A percentile compares a stretch with the other conserved stretches of the same genome.
These are phyloP conservation scores for Veloboletus limbatus DNA, from an alignment of 1,284 basidiomycete species.

Conservation along the genomic window DNA sequence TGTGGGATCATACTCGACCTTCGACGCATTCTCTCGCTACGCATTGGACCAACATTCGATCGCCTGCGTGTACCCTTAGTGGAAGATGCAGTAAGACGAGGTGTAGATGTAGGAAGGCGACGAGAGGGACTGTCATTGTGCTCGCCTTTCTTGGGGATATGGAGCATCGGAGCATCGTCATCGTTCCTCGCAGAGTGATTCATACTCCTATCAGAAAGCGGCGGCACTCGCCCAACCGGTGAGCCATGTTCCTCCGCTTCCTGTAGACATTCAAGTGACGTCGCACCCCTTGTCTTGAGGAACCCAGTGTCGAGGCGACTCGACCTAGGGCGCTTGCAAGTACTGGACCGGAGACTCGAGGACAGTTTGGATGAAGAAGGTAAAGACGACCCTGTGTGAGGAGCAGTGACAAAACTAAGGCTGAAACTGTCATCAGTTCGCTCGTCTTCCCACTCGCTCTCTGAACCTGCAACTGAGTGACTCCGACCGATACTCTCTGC, in stretches of 20 bases:
- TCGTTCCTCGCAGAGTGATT: slow-evolving; percentile 39
- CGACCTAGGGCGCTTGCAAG: slow-evolving; percentile 48
- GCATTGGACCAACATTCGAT: slow-evolving; percentile 69
- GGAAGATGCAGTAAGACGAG: slow-evolving; percentile 39
- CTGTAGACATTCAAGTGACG: slow-evolving; percentile 59
- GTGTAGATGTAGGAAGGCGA: slow-evolving; percentile 46
- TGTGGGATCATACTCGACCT: slow-evolving; percentile 77
- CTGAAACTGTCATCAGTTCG: slow-evolving; percentile 72
- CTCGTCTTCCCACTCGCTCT: slow-evolving; percentile 88
- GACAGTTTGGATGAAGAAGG: slow-evolving; percentile 19
- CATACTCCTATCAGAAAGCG: slow-evolving; percentile 62
- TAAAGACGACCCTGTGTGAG: slow-evolving; percentile 26
- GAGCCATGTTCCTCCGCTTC: slow-evolving; percentile 66
- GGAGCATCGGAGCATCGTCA: slow-evolving; percentile 12
- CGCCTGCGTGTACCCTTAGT: slow-evolving; percentile 50
- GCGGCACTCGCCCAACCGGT: slow-evolving; percentile 36
- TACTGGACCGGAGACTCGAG: slow-evolving; percentile 12
- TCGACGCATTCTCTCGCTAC: slow-evolving; percentile 65
- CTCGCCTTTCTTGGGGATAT: slow-evolving; percentile 39
- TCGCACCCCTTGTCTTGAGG: slow-evolving; percentile 55
- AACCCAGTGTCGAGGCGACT: slow-evolving; percentile 68
- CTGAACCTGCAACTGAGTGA: slow-evolving; percentile 55
- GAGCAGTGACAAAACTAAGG: slow-evolving; percentile 44
- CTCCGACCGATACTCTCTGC: slow-evolving; percentile 27
- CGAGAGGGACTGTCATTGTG: slow-evolving; percentile 44